Evolutionary conservation across 768 basidiomycete genomes (phyloP).

Genomic region (Coprinellus aureogranulatus): DNA sequence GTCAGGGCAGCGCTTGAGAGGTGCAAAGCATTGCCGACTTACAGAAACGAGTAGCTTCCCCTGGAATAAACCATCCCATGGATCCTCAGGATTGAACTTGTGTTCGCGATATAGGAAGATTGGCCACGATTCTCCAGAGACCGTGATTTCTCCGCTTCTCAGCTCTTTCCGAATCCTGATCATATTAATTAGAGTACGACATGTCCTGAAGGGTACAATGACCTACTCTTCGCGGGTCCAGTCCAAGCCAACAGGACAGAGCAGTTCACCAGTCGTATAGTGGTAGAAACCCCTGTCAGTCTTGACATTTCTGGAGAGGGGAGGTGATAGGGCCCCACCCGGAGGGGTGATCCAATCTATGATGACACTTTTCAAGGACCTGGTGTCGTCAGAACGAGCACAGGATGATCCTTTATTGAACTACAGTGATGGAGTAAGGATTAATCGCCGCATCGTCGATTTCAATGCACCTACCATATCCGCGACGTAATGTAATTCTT

Average conservation of each 20-base stretch:
- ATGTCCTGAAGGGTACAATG: neutral
- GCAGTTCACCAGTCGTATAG: conserved; percentile 10
- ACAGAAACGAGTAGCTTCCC: no score
- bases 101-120: conserved; percentile 18
- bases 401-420: conserved; percentile 21
- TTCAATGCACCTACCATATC: neutral
- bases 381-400: conserved; percentile 18
- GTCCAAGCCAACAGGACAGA: conserved; percentile 13
- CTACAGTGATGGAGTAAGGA: conserved; percentile 6
- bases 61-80: conserved; percentile 26
- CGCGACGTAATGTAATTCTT: neutral
- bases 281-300: conserved; percentile 12
- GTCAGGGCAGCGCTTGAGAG: no score
- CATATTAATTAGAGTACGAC: no score
- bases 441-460: no score
- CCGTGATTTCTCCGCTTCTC: conserved; percentile 9
- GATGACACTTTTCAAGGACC: conserved; percentile 16
- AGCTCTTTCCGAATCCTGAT: conserved; percentile 7
- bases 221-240: conserved; percentile 6
- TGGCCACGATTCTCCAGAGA: conserved; percentile 24
- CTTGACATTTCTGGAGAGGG: conserved; percentile 10
- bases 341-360: conserved; percentile 23
- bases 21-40: no score
- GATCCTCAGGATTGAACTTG: conserved; percentile 20
- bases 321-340: conserved; percentile 12